Base-by-base conservation (phyloP, 129 eudicot genomes). In the Flaveria bidentis region DNA sequence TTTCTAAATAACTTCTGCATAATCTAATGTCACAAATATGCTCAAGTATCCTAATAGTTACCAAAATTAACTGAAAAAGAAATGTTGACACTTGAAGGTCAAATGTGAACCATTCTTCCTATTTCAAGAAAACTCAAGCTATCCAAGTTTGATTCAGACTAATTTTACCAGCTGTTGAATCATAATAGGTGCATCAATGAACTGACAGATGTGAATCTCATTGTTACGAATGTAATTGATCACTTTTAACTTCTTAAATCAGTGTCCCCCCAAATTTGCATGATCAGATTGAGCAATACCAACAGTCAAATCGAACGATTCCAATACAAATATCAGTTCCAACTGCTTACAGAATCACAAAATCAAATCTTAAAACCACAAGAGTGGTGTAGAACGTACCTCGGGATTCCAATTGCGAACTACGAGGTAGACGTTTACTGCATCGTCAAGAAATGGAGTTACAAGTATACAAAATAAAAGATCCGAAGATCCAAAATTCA, bases 341-440 rank as follows among this genome's bases (percentile, higher is more conserved):
- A 44, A 68, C 52, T 66, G 33, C 46, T 69, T 78, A 22, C 67
- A 39, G 23, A 69, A 55, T 26, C 63, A 76, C 22, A 18, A 52
- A 70, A 22, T 1, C 12, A 45, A 18, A 42, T 2, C 1, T 51
- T 26, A n/a, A 71, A 52, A 52, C 55, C 9, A 50, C 36, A 7
- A 36, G 16, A 44, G 60, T 44, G 18, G 25, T 45, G 22, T 26
- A 10, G 71, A 69, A 8, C 30, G 17, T 58, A 78, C 76, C 76
- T 45, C 67, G 28, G 36, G 30, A 28, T 23, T 9, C 30, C 46
- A 68, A 30, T 46, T 70, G 60, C 25, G 16, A 69, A 69, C 52
- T 78, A 78, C 60, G 10, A 68, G 57, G 36, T n/a, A 55, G 9
- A 57, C 25, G n/a, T 60, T 70, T 60, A 47, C 82, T 78, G 82